Evolutionary conservation across 352 stramenopile species (phyloP), one percentile per base, ranked within the genome.

Genomic region (Pythium angustatum): DNA sequence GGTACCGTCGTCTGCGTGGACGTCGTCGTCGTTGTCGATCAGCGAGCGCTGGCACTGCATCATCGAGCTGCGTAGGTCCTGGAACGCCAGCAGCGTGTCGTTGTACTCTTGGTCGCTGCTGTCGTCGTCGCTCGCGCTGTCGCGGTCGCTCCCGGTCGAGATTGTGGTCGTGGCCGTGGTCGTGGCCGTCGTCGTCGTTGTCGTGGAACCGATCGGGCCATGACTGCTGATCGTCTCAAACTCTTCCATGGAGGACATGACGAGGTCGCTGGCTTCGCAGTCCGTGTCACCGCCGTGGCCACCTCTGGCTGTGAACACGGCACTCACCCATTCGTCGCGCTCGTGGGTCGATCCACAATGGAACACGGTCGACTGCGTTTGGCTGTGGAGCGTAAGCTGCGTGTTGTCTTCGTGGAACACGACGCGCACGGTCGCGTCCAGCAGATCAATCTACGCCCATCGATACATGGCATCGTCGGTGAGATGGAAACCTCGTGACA

Each of bases 371-470:
- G 84, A 72, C 9, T 71, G 70, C 17, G 75, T 76, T 28, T 83
- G 61, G 30, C 73, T 71, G 0, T 69, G 64, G 65, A 93, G 79
- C 6, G 71, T 80, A 21, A 93, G 62, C 55, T 87, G 62, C 17
- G 81, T 76, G 33, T 89, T 72, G 7, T 87, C 73, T 17, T 79
- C 77, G 33, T 81, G 77, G 68, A 93, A 93, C 27, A 77, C 78
- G 30, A 93, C 63, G 49, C 80, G 78, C 8, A 90, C 69, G 14
- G 58, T 77, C 24, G 58, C 38, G 45, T 89, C 78, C 19, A 81
- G 70, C 51, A 93, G 36, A 49, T 91, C 73, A 54, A 93, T 87
- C 78, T 88, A 40, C 19, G 12, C 40, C n/a, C n/a, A n/a, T n/a
- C n/a, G n/a, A 47, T 27, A 14, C 3, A 47, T 19, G 40, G 8